A percentile compares a stretch with the other conserved stretches of the same genome.
Conservation (phyloP, 2,329 filamentous ascomycete genomes). For the Raffaelea albimanens region DNA sequence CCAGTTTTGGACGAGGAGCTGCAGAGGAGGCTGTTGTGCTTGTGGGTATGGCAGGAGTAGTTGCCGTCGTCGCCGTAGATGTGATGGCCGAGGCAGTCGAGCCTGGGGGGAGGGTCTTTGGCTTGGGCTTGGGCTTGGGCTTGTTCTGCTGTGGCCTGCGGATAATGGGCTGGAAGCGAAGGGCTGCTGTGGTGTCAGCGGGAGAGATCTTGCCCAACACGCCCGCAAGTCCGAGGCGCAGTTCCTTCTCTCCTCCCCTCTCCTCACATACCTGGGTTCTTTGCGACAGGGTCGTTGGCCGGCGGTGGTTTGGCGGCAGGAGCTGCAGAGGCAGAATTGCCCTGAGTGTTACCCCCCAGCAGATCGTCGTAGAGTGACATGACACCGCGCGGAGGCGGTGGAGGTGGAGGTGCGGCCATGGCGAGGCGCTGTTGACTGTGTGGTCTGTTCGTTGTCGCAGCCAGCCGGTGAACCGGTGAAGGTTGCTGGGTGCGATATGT, state of each 20-base stretch:
- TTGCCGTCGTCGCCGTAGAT: background rate
- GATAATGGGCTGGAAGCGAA: constrained; percentile 82
- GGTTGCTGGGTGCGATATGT: background rate
- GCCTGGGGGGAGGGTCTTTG: background rate
- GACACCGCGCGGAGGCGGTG: constrained; percentile 29
- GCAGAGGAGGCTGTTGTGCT: constrained; percentile 13
- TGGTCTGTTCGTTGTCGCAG: background rate
- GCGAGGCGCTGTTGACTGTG: background rate
- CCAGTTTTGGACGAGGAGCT: constrained; percentile 33
- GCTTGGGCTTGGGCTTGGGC: constrained; percentile 51
- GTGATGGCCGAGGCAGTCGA: background rate
- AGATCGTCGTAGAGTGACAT: constrained; percentile 81
- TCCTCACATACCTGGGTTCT: constrained; percentile 33
- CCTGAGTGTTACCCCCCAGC: constrained; percentile 52
- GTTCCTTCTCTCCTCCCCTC: too few relatives aligned
- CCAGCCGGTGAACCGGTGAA: background rate
- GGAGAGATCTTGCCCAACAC: too few relatives aligned
- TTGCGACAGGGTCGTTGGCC: constrained; percentile 32
- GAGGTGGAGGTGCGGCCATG: constrained; percentile 24
- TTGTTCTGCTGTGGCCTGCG: constrained; percentile 63
- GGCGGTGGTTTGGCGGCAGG: constrained; percentile 30
- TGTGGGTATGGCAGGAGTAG: constrained; percentile 15
- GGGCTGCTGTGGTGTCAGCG: constrained; percentile 34
- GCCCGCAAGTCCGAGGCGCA: too few relatives aligned
- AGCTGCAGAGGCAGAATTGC: constrained; percentile 29